These are phyloP conservation scores for Geosmithia morbida DNA, from an alignment of 2,329 filamentous ascomycete species.

Conservation along the genomic window DNA sequence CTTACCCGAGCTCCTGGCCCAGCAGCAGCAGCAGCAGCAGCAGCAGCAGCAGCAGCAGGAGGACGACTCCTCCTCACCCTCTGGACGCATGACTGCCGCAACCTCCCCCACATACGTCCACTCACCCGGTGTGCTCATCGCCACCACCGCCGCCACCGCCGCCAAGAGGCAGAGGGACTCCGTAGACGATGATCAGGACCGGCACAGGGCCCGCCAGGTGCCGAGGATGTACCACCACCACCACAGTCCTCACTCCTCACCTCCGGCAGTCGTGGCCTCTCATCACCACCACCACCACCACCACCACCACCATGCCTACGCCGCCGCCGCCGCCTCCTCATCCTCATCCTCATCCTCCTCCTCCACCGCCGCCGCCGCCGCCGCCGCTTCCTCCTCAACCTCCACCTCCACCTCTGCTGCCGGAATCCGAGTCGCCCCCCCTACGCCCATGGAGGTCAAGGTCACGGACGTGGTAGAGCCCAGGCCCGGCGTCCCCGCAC, in stretches of 20 bases:
- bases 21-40: no score
- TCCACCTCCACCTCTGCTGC: no score
- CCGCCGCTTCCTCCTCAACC: no score
- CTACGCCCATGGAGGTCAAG: conserved; percentile 3
- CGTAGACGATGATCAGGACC: conserved; percentile 23
- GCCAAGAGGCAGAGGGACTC: conserved; percentile 32
- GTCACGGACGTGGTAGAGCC: no score
- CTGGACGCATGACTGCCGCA: conserved; percentile 11
- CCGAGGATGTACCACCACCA: conserved; percentile 30
- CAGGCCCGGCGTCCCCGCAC: no score
- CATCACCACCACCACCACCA: no score
- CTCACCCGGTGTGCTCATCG: conserved; percentile 22
- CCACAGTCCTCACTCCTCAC: conserved; percentile 5
- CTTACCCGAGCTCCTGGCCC: no score
- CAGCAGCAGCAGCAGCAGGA: conserved; percentile 14
- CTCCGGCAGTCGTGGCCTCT: background rate
- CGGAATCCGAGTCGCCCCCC: background rate
- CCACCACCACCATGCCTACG: no score
- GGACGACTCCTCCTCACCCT: background rate
- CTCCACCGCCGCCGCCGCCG: no score
- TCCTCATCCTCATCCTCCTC: no score
- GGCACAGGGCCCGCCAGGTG: conserved; percentile 25
- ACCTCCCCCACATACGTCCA: conserved; percentile 33
- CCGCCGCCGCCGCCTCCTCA: no score
- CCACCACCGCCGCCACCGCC: conserved; percentile 14